Conservation (phyloP, 2,329 filamentous ascomycete species). For the Aspergillus sp. region DNA sequence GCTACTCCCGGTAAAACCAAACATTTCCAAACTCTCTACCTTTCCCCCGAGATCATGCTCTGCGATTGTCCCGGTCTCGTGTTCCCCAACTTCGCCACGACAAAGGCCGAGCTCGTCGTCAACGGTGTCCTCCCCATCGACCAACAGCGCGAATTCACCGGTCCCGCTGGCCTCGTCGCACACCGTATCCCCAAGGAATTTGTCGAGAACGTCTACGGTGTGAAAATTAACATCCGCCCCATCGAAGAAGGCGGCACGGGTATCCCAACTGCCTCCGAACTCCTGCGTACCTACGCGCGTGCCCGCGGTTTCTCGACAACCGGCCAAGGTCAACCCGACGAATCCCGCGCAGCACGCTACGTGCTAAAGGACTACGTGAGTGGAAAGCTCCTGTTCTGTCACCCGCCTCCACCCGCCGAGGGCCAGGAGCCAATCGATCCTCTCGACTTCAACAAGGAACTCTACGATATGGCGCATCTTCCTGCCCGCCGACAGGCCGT, state of each 20-base stretch:
- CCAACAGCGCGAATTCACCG: constrained; percentile 86
- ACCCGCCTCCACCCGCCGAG: constrained; percentile 61
- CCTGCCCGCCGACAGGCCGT: constrained; percentile 72
- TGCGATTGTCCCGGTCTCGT: constrained; percentile 98
- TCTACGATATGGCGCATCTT: constrained; percentile 77
- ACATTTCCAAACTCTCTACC: constrained; percentile 96
- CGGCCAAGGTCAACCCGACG: constrained; percentile 84
- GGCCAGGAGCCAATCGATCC: constrained; percentile 52
- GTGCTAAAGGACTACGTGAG: constrained; percentile 96
- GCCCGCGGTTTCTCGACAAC: constrained; percentile 87
- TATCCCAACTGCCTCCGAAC: constrained; percentile 71
- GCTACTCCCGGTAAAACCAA: constrained; percentile 97
- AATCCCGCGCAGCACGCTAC: constrained; percentile 81
- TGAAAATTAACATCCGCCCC: constrained; percentile 74
- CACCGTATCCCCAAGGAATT: constrained; percentile 80
- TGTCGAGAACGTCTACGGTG: constrained; percentile 87
- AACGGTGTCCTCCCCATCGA: constrained; percentile 95
- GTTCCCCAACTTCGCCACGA: constrained; percentile 95
- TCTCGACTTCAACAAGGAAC: constrained; percentile 74
- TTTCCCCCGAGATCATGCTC: constrained; percentile 80
- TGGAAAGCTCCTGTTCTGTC: constrained; percentile 86
- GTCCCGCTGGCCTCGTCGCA: constrained; percentile 75
- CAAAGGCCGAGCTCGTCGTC: constrained; percentile 92
- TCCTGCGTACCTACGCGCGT: constrained; percentile 77
- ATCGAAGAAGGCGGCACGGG: constrained; percentile 91